Base-by-base conservation (phyloP, 495 filamentous ascomycete species). In the Aspergillus bertholletiae region DNA sequence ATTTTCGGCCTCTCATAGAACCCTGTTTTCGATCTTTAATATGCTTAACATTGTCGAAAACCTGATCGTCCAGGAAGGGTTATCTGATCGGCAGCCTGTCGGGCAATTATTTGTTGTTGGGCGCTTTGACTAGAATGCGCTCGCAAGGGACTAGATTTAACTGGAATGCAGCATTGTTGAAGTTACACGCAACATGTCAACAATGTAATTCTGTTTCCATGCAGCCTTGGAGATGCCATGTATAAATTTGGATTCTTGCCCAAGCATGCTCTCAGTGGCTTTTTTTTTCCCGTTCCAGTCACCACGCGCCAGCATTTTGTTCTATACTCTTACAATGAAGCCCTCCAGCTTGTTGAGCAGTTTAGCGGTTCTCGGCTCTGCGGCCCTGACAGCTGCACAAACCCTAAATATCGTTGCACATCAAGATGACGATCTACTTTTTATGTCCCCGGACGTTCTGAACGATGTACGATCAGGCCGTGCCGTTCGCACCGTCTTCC, bases 401-500 rank as follows among this genome's bases (percentile, higher is more conserved):
- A 50, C 51, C 34, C 55, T 62, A 17, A 60, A 63, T 35, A 53
- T 57, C 21, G 57, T 63, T n/a, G 57, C 57, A 39, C 61, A 63
- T 39, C 51, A 60, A 43, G 61, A 63, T 15, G 57, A 60, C 40
- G 54, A 60, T 27, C 41, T 63, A 0, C 57, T 63, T 8, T 63
- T 63, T 20, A 46, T 63, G 1, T 46, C 40, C 11, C 61, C 61
- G 1, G 54, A 59, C 32, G 17, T 63, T 0, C 45, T 54, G 7
- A 34, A 46, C 24, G 39, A 60, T 11, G 45, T 63, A 11, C 27
- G 47, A 7, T 41, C 30, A 79, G 44, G 86, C 61, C 55, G 69
- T 55, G 44, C 58, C 55, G 49, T 94, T 43, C 51, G 69, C 63
- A 68, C 90, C 84, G 56, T 95, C 89, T 68, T 94, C 89, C 73